A percentile compares a stretch with the other conserved stretches of the same genome.
Evolutionary conservation across 2,329 filamentous ascomycete genomes (phyloP).

Genomic region (Calonectria ilicicola): DNA sequence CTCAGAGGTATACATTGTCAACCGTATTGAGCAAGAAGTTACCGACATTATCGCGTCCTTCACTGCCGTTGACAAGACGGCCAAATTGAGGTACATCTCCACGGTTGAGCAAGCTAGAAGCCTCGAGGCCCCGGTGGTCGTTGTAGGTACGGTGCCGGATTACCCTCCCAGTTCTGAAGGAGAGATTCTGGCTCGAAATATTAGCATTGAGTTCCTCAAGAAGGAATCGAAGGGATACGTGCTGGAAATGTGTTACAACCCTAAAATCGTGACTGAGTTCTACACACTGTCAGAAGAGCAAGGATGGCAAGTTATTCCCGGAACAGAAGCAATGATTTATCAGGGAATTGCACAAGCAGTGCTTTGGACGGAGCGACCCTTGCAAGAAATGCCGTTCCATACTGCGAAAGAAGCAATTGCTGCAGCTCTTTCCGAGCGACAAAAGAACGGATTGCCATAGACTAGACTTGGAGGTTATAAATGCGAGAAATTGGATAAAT

Average conservation of each 20-base stretch:
- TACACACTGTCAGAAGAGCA: constrained; percentile 6
- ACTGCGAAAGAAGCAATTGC: neutral
- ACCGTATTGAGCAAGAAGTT: constrained; percentile 11
- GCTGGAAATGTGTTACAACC: constrained; percentile 35
- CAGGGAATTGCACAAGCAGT: constrained; percentile 30
- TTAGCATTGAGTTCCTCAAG: constrained; percentile 20
- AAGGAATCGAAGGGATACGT: constrained; percentile 21
- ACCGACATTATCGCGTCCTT: constrained; percentile 13
- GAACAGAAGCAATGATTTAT: constrained; percentile 30
- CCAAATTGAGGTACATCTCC: neutral
- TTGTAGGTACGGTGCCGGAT: constrained; percentile 29
- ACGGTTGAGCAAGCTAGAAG: constrained; percentile 9
- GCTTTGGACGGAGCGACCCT: constrained; percentile 29
- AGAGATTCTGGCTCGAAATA: constrained; percentile 24
- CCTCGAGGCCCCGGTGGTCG: constrained; percentile 14
- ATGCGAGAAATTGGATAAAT: neutral
- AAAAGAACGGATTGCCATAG: neutral
- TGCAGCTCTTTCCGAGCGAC: neutral
- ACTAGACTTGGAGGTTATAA: neutral
- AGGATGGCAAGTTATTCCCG: constrained; percentile 23
- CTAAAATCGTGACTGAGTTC: constrained; percentile 23
- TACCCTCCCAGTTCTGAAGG: constrained; percentile 21
- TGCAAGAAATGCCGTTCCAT: constrained; percentile 21
- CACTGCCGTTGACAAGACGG: neutral
- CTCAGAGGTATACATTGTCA: constrained; percentile 18